These are phyloP conservation scores for Dillenia suffruticosa DNA, from an alignment of 164 flowering plant species.

Conservation along the genomic window DNA sequence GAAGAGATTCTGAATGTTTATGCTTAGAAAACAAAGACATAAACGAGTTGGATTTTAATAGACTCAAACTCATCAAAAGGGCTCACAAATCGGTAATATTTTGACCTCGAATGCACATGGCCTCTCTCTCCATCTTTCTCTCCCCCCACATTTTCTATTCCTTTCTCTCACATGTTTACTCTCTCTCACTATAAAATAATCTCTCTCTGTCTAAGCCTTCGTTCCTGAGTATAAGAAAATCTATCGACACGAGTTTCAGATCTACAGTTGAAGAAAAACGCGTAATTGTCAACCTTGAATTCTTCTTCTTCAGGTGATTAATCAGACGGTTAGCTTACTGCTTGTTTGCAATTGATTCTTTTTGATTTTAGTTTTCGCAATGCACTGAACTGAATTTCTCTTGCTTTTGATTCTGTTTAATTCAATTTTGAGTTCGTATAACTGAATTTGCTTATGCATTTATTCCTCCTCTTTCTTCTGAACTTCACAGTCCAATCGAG, in stretches of 20 bases:
- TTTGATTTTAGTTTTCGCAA: too few species aligned
- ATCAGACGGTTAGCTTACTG: too few species aligned
- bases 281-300: conserved; percentile 2
- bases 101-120: conserved; percentile 68
- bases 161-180: conserved; percentile 29
- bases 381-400: not conserved
- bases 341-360: too few species aligned
- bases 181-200: conserved; percentile 15
- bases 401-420: not conserved
- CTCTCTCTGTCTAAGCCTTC: not conserved
- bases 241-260: conserved; percentile 13
- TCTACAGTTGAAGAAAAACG: conserved; percentile 18
- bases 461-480: too few species aligned
- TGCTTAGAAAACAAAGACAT: too few species aligned
- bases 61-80: too few species aligned
- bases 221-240: conserved; percentile 13
- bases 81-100: conserved; percentile 24
- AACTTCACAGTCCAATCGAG: too few species aligned
- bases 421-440: not conserved
- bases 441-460: too few species aligned
- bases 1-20: too few species aligned
- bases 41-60: too few species aligned
- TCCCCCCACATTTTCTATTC: conserved; percentile 14
- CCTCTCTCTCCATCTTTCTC: conserved; percentile 40
- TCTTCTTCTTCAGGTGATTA: conserved; percentile 13